Base-by-base conservation (phyloP, 2,329 filamentous ascomycete genomes). In the Podosphaera aphanis region DNA sequence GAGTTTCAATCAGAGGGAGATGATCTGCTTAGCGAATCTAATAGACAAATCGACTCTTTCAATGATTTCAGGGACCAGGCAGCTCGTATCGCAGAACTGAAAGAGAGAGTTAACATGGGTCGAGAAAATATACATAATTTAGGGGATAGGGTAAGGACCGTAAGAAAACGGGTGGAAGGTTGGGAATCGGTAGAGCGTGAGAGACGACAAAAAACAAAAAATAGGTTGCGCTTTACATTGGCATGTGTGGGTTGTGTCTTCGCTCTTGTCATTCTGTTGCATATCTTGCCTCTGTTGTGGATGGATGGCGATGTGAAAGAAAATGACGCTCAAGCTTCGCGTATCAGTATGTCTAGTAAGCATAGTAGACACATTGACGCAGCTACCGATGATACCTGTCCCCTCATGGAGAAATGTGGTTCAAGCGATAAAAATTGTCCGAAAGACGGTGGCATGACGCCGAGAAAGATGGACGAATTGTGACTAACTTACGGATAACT, bases 151-250 rank as follows among this genome's bases (percentile, higher is more conserved):
- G 71, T 88, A 2, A 74, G 78, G 44, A 62, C 66, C 13, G 77
- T 83, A 11, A 68, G 73, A 43, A 62, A 68, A 46, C 67, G 73
- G 6, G 73, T 86, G 13, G 77, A 81, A 56, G 64, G 65, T 23
- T 82, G 79, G 69, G 77, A 82, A 58, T 67, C 66, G 47, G 68
- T 71, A 1, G 80, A 85, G 59, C 66, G 64, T 42, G 72, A 75
- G 54, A 79, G 77, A 67, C 73, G 81, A 60, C 74, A 79, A 54
- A 73, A 66, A 54, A 80, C 75, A n/a, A 64, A 74, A 49, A 67
- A 64, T 56, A 68, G 76, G 43, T 62, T 83, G 50, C 73, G 70
- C 51, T 66, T 71, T 18, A 62, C 79, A 41, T 83, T 77, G 75
- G 21, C 16, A 15, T 41, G 18, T 25, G 11, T 41, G 13, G 21